phyloP scores from a whole-genome alignment of 108 stramenopile genomes.

The Mediolabrus comicus region DNA sequence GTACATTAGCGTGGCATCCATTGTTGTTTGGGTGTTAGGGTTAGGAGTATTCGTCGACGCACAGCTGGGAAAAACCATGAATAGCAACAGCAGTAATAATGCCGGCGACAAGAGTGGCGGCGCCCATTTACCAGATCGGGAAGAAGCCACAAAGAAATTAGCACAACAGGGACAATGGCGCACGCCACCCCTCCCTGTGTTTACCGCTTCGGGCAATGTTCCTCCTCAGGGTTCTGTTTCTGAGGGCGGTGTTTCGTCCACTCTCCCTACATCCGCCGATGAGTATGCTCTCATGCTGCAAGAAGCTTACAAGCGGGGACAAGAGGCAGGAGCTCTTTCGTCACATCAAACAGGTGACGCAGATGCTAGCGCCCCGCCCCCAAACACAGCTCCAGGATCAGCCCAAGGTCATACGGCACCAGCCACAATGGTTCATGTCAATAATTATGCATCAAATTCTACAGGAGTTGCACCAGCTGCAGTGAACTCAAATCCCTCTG shows the following conservation, averaged over 20 bases:
- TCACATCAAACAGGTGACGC: not conserved
- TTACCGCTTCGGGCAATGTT: slow-evolving; percentile 35
- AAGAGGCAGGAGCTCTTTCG: slow-evolving; percentile 62
- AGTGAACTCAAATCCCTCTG: not conserved
- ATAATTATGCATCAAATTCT: slow-evolving; percentile 5
- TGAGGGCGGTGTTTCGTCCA: slow-evolving; percentile 11
- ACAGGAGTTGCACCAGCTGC: slow-evolving; percentile 5
- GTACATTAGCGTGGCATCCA: too few relatives aligned
- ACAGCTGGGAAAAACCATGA: not conserved
- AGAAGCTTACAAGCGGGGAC: slow-evolving; percentile 80
- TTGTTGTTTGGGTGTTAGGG: too few relatives aligned
- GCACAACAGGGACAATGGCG: slow-evolving; percentile 87
- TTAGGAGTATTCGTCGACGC: too few relatives aligned
- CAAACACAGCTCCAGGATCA: not conserved
- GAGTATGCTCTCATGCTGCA: slow-evolving; percentile 84
- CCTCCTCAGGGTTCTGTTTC: not conserved
- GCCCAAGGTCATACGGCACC: not conserved
- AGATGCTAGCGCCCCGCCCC: too few relatives aligned
- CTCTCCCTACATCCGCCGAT: slow-evolving; percentile 57
- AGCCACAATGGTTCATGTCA: not conserved
- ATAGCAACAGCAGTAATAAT: not conserved
- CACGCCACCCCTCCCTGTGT: slow-evolving; percentile 77
- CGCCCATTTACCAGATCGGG: not conserved
- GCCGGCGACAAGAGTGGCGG: not conserved
- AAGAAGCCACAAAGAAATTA: slow-evolving; percentile 59